Conservation (phyloP, 2,329 filamentous ascomycete species). For the Pseudogymnoascus sp. region DNA sequence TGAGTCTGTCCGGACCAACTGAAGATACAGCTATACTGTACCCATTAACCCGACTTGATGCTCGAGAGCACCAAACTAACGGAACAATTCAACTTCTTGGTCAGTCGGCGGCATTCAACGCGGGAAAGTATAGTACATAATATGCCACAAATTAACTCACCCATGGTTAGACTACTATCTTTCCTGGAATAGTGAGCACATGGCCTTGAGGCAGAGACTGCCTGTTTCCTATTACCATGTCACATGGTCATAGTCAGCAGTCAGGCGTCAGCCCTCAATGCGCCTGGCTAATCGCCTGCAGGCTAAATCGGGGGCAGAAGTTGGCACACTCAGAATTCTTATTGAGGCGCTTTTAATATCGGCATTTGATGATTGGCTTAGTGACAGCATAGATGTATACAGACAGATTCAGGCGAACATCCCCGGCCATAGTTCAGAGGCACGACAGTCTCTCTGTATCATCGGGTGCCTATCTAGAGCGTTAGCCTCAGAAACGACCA, state of each 20-base stretch:
- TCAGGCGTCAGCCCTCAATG: background rate
- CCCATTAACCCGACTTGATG: background rate
- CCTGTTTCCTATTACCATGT: background rate
- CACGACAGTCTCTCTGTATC: background rate
- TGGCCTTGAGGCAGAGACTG: background rate
- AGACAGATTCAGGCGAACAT: background rate
- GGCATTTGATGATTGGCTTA: background rate
- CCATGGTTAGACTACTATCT: background rate
- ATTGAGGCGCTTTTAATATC: background rate
- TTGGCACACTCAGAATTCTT: background rate
- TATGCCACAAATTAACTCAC: background rate
- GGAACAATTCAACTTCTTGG: background rate
- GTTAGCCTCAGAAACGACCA: background rate
- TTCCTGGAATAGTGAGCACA: background rate
- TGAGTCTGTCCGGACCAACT: background rate
- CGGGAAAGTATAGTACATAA: background rate
- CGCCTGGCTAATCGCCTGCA: background rate
- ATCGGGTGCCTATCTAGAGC: background rate
- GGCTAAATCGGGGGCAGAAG: background rate
- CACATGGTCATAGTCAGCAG: background rate
- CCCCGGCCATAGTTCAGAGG: background rate
- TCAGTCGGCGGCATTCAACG: background rate
- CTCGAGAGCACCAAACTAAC: too few species aligned
- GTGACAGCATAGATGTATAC: background rate
- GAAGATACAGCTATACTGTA: background rate